Conservation (phyloP, 2,329 filamentous ascomycete species). For the Stagonosporopsis tanaceti region DNA sequence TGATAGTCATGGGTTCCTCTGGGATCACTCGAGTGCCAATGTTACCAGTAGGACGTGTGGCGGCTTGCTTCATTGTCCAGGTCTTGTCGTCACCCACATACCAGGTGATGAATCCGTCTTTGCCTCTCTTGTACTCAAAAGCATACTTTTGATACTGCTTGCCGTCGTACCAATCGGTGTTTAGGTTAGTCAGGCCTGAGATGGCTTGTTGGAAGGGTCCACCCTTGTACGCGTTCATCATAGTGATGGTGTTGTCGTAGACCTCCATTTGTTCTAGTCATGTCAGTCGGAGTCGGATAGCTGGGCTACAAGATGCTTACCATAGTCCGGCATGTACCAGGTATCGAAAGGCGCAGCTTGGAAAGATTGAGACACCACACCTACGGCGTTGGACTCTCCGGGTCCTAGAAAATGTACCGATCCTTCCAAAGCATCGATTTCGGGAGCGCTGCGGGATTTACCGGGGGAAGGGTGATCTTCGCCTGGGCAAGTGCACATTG, state of each 20-base stretch:
- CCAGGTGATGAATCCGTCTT: constrained; percentile 70
- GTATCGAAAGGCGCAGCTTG: constrained; percentile 75
- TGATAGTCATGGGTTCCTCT: constrained; percentile 71
- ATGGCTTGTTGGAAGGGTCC: constrained; percentile 65
- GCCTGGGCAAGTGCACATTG: constrained; percentile 70
- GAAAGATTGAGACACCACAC: constrained; percentile 70
- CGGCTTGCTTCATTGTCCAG: constrained; percentile 67
- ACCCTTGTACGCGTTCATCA: constrained; percentile 64
- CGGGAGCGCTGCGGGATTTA: constrained; percentile 70
- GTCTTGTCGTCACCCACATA: constrained; percentile 71
- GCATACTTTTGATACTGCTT: constrained; percentile 64
- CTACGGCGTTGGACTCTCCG: constrained; percentile 61
- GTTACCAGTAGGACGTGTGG: constrained; percentile 74
- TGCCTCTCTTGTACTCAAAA: constrained; percentile 65
- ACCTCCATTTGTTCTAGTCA: constrained; percentile 67
- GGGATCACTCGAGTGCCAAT: constrained; percentile 71
- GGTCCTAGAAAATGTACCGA: constrained; percentile 63
- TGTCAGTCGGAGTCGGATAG: neutral
- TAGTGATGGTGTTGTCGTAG: constrained; percentile 64
- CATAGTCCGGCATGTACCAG: constrained; percentile 70
- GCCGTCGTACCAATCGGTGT: constrained; percentile 66
- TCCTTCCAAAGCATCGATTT: constrained; percentile 78
- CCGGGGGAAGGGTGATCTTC: constrained; percentile 72
- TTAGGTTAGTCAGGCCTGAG: constrained; percentile 62
- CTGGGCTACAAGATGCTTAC: constrained; percentile 29